Evolutionary conservation across 2,329 filamentous ascomycete genomes (phyloP).

Genomic region (Stagonosporopsis rhizophila): DNA sequence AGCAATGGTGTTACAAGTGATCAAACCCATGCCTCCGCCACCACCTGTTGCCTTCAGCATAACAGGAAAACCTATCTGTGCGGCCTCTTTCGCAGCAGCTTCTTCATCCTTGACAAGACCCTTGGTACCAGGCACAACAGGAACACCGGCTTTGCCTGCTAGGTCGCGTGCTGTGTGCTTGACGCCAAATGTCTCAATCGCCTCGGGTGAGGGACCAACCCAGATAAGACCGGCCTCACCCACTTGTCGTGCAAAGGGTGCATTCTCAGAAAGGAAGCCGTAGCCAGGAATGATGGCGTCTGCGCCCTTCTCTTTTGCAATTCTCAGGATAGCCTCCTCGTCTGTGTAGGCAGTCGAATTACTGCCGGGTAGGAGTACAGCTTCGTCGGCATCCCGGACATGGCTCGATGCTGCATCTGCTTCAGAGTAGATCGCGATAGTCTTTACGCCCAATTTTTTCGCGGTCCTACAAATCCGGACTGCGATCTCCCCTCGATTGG

Average conservation of each 20-base stretch:
- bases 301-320: slow-evolving; percentile 58
- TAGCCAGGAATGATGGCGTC: slow-evolving; percentile 72
- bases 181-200: slow-evolving; percentile 64
- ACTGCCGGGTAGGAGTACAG: slow-evolving; percentile 58
- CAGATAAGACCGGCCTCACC: slow-evolving; percentile 63
- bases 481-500: slow-evolving; percentile 67
- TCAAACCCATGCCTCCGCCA: slow-evolving; percentile 82
- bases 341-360: slow-evolving; percentile 60
- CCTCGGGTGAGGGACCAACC: slow-evolving; percentile 63
- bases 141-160: slow-evolving; percentile 60
- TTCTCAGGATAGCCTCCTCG: slow-evolving; percentile 56
- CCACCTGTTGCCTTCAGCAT: slow-evolving; percentile 63
- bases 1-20: slow-evolving; percentile 71
- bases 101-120: slow-evolving; percentile 57
- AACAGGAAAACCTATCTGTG: slow-evolving; percentile 59
- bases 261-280: slow-evolving; percentile 70
- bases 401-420: slow-evolving; percentile 61
- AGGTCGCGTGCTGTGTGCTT: slow-evolving; percentile 65
- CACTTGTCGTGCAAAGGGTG: slow-evolving; percentile 64
- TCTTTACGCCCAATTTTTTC: slow-evolving; percentile 58
- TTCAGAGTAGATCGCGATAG: slow-evolving; percentile 65
- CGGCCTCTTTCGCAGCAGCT: slow-evolving; percentile 55
- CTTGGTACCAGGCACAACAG: slow-evolving; percentile 62
- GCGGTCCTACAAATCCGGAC: slow-evolving; percentile 60
- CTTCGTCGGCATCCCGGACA: slow-evolving; percentile 61